A percentile compares a stretch with the other conserved stretches of the same genome.
These are phyloP conservation scores for Magnusiomyces suaveolens DNA, from an alignment of 1,139 yeast species.

Conservation along the genomic window DNA sequence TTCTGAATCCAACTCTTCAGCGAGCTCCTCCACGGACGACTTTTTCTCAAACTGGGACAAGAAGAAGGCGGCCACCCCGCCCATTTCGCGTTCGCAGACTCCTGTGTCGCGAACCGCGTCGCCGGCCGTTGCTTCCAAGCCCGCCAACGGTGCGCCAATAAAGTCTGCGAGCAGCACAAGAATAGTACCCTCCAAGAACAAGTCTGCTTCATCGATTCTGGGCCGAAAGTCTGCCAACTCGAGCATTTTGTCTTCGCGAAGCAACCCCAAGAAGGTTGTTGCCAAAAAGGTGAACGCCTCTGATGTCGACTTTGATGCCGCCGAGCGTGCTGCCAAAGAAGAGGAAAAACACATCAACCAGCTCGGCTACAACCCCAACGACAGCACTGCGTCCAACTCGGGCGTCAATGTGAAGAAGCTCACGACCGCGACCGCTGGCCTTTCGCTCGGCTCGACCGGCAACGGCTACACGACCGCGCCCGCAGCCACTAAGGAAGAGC, in stretches of 20 bases:
- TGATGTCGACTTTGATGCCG: slow-evolving; percentile 83
- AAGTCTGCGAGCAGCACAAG: slow-evolving; percentile 20
- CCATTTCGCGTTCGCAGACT: slow-evolving; percentile 42
- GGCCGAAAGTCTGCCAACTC: slow-evolving; percentile 14
- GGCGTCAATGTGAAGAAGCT: slow-evolving; percentile 26
- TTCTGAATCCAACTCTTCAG: slow-evolving; percentile 19
- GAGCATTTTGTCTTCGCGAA: slow-evolving; percentile 28
- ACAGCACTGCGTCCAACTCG: slow-evolving; percentile 32
- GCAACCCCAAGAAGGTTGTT: slow-evolving; percentile 24
- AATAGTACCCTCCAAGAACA: slow-evolving; percentile 18
- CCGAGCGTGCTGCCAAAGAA: slow-evolving; percentile 74
- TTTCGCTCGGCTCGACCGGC: slow-evolving; percentile 3
- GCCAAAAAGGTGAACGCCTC: slow-evolving; percentile 42
- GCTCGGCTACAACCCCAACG: slow-evolving; percentile 62
- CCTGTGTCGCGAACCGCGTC: slow-evolving; percentile 27
- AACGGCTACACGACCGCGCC: slow-evolving; percentile 11
- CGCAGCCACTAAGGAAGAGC: slow-evolving; percentile 13
- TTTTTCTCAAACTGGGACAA: slow-evolving; percentile 89
- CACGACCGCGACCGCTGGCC: slow-evolving; percentile 9
- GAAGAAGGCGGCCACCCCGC: slow-evolving; percentile 38
- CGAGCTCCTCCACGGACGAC: slow-evolving; percentile 49
- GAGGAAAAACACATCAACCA: slow-evolving; percentile 68
- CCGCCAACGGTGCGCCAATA: slow-evolving; percentile 21
- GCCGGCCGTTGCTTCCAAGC: slow-evolving; percentile 19
- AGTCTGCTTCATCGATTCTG: slow-evolving; percentile 1